Conservation (phyloP, 805 yeast species). For the Saturnispora ahearnii region DNA sequence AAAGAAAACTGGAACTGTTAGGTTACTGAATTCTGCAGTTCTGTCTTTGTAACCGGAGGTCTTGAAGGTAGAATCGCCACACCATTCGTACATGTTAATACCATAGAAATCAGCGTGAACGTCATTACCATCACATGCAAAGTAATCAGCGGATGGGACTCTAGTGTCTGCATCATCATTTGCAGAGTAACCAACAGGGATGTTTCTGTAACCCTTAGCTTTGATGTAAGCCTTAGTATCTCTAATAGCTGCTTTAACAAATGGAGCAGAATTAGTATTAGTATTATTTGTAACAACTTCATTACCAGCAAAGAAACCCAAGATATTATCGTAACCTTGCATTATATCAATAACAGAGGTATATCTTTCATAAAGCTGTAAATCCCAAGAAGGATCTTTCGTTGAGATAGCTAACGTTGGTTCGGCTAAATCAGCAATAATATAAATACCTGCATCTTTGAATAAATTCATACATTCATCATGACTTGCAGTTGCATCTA, state of each 20-base stretch:
- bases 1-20: slow-evolving; percentile 75
- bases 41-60: slow-evolving; percentile 61
- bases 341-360: slow-evolving; percentile 74
- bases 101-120: slow-evolving; percentile 74
- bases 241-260: slow-evolving; percentile 92
- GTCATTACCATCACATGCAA: slow-evolving; percentile 65
- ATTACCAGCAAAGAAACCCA: slow-evolving; percentile 97
- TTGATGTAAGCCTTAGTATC: slow-evolving; percentile 73
- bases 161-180: slow-evolving; percentile 83
- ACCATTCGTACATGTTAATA: slow-evolving; percentile 84
- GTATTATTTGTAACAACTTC: slow-evolving; percentile 83
- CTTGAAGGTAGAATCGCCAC: slow-evolving; percentile 54
- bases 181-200: slow-evolving; percentile 93
- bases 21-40: slow-evolving; percentile 62
- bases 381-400: slow-evolving; percentile 69
- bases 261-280: slow-evolving; percentile 86
- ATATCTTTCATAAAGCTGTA: slow-evolving; percentile 65
- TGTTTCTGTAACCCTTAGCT: slow-evolving; percentile 54
- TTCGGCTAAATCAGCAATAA: slow-evolving; percentile 81
- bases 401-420: slow-evolving; percentile 75
- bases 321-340: slow-evolving; percentile 65
- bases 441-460: slow-evolving; percentile 82
- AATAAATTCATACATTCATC: slow-evolving; percentile 68
- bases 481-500: slow-evolving; percentile 68
- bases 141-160: slow-evolving; percentile 70